phyloP scores from a whole-genome alignment of 2,329 filamentous ascomycete species.

The Scopulariopsis brevicaulis region DNA sequence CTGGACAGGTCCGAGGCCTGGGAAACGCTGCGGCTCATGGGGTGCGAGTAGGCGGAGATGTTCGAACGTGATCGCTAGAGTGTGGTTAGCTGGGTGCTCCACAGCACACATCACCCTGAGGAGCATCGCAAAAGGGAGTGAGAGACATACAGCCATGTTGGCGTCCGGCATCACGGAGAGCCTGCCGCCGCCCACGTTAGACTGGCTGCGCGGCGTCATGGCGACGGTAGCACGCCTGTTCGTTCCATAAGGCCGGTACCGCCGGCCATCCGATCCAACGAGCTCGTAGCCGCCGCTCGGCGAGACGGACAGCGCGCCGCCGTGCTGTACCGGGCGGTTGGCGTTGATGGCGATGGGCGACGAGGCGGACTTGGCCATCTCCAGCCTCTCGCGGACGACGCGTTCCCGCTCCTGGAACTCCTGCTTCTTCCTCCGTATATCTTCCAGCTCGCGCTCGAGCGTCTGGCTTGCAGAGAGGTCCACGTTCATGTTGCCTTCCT shows the following conservation, averaged over 20 bases:
- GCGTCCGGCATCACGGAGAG: not conserved
- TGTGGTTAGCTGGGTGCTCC: not conserved
- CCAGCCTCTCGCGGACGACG: too few relatives aligned
- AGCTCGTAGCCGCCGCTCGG: not conserved
- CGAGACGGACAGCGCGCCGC: not conserved
- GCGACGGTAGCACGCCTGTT: not conserved
- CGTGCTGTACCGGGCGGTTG: not conserved
- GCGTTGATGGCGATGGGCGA: not conserved
- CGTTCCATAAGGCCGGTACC: not conserved
- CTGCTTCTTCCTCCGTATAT: not conserved
- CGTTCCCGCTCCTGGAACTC: not conserved
- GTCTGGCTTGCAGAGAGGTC: not conserved
- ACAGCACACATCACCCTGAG: not conserved
- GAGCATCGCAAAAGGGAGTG: slow-evolving; percentile 7
- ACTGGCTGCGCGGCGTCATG: slow-evolving; percentile 9
- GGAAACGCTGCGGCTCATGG: slow-evolving; percentile 33
- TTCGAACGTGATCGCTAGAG: slow-evolving; percentile 1
- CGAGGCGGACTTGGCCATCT: not conserved
- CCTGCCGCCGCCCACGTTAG: slow-evolving; percentile 7
- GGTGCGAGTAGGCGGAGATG: slow-evolving; percentile 13
- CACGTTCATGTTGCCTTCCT: not conserved
- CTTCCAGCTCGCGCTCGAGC: not conserved
- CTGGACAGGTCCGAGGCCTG: slow-evolving; percentile 22
- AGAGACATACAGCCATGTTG: slow-evolving; percentile 3
- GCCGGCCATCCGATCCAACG: not conserved